Conservation (phyloP, 805 yeast genomes). For the Candida vaughaniae region DNA sequence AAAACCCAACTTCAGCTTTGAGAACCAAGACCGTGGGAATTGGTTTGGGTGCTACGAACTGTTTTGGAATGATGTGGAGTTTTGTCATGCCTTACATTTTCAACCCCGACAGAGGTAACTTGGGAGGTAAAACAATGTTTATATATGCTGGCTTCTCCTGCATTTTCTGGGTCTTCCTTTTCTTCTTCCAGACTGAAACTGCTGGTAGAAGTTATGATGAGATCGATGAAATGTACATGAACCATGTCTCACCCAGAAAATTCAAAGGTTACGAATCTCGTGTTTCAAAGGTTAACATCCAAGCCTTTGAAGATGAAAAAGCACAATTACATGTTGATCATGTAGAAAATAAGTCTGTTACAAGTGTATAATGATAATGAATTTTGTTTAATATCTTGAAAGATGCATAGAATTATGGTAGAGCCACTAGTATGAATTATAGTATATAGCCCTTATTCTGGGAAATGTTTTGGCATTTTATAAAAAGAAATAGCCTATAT, state of each 20-base stretch:
- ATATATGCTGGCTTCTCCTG: conserved; percentile 34
- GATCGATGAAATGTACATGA: conserved; percentile 16
- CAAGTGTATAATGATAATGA: too few relatives aligned
- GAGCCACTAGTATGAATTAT: too few relatives aligned
- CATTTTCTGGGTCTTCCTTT: conserved; percentile 10
- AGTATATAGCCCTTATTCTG: too few relatives aligned
- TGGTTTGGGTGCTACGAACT: conserved; percentile 10
- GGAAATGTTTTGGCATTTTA: too few relatives aligned
- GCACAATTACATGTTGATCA: too few relatives aligned
- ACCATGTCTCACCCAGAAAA: conserved; percentile 34
- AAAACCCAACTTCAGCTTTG: conserved; percentile 14
- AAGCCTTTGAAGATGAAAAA: too few relatives aligned
- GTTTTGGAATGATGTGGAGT: conserved; percentile 14
- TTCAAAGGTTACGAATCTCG: too few relatives aligned
- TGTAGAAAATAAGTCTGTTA: too few relatives aligned
- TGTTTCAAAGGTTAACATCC: too few relatives aligned
- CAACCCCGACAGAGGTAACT: conserved; percentile 32
- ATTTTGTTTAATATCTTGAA: too few relatives aligned
- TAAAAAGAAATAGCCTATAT: too few relatives aligned
- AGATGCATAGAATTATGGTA: too few relatives aligned
- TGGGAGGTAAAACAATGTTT: conserved; percentile 47
- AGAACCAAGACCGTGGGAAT: conserved; percentile 18
- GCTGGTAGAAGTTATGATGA: conserved; percentile 14
- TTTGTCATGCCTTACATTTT: conserved; percentile 20
- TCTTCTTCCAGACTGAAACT: conserved; percentile 14